Evolutionary conservation across 2,329 filamentous ascomycete species (phyloP), one percentile per base, ranked within the genome.

Genomic region (Intubia oerlemansii): DNA sequence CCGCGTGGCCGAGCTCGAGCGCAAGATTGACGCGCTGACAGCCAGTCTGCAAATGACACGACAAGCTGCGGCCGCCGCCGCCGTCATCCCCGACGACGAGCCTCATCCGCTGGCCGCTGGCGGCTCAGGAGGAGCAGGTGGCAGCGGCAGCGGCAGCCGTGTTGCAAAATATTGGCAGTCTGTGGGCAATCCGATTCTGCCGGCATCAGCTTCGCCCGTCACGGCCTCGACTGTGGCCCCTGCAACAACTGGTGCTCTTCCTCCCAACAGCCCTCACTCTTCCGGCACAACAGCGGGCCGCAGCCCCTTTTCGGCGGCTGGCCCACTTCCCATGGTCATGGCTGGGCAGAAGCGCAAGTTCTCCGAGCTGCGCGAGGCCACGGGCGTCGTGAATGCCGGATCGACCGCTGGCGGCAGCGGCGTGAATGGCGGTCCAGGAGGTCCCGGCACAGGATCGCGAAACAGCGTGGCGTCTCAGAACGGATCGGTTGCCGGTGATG

Each of bases 1-100:
- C 38, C 64, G 81, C 29, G 82, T 93, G 10, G 76, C 81, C 7
- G 82, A 92, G 54, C 59, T 93, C 29, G 82, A 92, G 56, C 81
- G 75, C 57, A 90, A 90, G 55, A 85, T 92, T 37, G 81, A 92
- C 54, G 78, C 76, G 7, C 48, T 92, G 45, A 91, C 79, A 7
- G 78, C 80, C 6, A 81, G 70, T 20, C 46, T 92, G 38, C 72
- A 80, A 25, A 68, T 76, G 3, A 50, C 44, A 30, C 44, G 44
- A 7, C 39, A 39, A 10, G 27, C 30, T 10, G 28, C 28, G 7
- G n/a, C n/a, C n/a, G n/a, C n/a, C n/a, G n/a, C n/a, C n/a, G n/a
- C n/a, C n/a, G n/a, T n/a, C n/a, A n/a, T n/a, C n/a, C n/a, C n/a
- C n/a, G n/a, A n/a, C n/a, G n/a, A n/a, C n/a, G n/a, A n/a, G n/a